Base-by-base conservation (phyloP, 108 stramenopile genomes). In the Mediolabrus comicus region DNA sequence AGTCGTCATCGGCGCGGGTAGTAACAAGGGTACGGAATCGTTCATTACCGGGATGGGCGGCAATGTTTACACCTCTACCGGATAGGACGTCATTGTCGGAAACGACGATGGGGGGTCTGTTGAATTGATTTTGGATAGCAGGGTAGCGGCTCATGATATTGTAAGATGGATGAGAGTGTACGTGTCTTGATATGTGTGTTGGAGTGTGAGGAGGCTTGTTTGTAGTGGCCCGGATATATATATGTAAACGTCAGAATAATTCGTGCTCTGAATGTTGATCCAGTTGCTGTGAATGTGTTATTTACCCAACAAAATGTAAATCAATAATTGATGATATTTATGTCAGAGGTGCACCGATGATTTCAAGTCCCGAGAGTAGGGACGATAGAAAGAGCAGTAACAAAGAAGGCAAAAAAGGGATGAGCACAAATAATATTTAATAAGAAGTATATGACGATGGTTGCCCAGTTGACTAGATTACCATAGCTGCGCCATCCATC, bases 41-140 rank as follows among this genome's bases (percentile, higher is more conserved):
- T 64, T 88, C 84, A 65, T 91, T 91, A 9, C 92, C 92, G 22
- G 89, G 74, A 60, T 89, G 89, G 29, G 84, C 78, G 27, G 92
- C 86, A 53, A 91, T 89, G 65, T 87, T 89, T 30, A 91, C 88
- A 16, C 92, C 92, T 13, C 92, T 68, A 31, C 89, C 92, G 49
- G 56, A 77, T 41, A 92, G 80, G 33, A 92, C 91, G 67, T 92
- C 88, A 65, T 89, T 84, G 35, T 85, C 85, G 61, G 85, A 72
- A 16, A 86, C 83, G 22, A 70, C 76, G 53, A 85, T 83, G 73
- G 73, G 73, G 22, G 71, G 71, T 27, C 55, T 64, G 56, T 30
- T 64, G 62, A 63, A 72, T 25, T 56, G 60, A n/a, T 53, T 33
- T n/a, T n/a, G n/a, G 4, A 49, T 17, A 17, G 56, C 5, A 8